These are phyloP conservation scores for Vitis amurensis DNA, from an alignment of 164 flowering plant genomes.

Conservation along the genomic window DNA sequence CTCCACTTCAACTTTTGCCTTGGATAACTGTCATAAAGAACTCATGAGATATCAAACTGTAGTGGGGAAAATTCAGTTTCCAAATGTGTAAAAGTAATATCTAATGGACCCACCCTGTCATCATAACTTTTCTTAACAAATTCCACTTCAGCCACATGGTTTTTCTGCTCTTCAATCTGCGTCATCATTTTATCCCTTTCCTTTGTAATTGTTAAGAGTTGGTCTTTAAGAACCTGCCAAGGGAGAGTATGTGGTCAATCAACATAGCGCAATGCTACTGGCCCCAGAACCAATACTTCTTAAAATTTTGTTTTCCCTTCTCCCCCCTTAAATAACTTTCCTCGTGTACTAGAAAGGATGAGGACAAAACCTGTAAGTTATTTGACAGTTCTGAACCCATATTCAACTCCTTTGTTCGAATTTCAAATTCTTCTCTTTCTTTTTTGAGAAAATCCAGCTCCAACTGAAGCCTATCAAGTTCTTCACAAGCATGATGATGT, in stretches of 20 bases:
- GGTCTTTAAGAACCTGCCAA: slow-evolving; percentile 23
- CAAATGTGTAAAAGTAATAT: neutral
- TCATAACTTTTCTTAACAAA: slow-evolving; percentile 14
- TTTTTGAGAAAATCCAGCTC: slow-evolving; percentile 28
- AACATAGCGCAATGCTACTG: neutral
- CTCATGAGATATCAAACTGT: slow-evolving; percentile 3
- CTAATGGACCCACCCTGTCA: slow-evolving; percentile 21
- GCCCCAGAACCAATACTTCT: too few relatives aligned
- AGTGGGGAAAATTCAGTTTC: neutral
- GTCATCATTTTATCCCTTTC: slow-evolving; percentile 40
- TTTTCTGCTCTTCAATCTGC: slow-evolving; percentile 24
- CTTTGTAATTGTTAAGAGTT: slow-evolving; percentile 24
- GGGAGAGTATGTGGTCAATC: neutral
- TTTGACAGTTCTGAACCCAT: slow-evolving; percentile 7
- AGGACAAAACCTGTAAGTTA: slow-evolving; percentile 32
- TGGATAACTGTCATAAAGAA: slow-evolving; percentile 29
- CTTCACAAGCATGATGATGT: slow-evolving; percentile 23
- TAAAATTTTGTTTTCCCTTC: too few relatives aligned
- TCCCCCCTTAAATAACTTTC: neutral
- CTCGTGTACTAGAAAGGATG: neutral
- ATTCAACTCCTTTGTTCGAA: slow-evolving; percentile 22
- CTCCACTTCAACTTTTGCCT: slow-evolving; percentile 43
- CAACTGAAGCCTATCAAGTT: slow-evolving; percentile 32
- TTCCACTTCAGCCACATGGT: slow-evolving; percentile 23
- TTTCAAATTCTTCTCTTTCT: slow-evolving; percentile 33